Conservation (phyloP, 2,329 filamentous ascomycete species). For the Aureobasidium sp. region DNA sequence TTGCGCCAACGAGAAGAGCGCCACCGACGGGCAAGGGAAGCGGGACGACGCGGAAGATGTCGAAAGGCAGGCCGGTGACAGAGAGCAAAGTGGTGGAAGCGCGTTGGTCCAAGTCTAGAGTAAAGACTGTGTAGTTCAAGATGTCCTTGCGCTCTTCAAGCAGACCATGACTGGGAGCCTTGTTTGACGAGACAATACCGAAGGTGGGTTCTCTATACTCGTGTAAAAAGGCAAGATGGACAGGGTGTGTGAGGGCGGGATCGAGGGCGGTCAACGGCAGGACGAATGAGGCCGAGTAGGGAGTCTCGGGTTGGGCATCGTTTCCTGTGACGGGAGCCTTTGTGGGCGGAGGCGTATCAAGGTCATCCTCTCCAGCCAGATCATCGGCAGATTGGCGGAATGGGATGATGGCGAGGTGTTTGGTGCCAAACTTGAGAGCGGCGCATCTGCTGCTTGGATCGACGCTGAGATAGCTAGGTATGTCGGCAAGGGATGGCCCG, state of each 20-base stretch:
- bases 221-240: conserved; percentile 87
- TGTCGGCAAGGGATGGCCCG: conserved; percentile 66
- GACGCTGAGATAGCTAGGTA: conserved; percentile 73
- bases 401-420: conserved; percentile 86
- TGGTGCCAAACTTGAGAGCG: conserved; percentile 81
- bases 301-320: conserved; percentile 46
- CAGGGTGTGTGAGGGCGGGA: conserved; percentile 75
- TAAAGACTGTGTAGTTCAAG: conserved; percentile 88
- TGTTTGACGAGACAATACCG: conserved; percentile 77
- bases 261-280: conserved; percentile 84
- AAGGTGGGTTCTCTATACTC: conserved; percentile 98
- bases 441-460: conserved; percentile 92
- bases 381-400: conserved; percentile 84
- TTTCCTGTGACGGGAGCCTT: conserved; percentile 17
- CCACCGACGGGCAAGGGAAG: conserved; percentile 83
- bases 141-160: conserved; percentile 72
- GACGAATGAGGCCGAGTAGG: conserved; percentile 88
- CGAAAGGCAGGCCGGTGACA: conserved; percentile 76
- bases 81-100: conserved; percentile 90
- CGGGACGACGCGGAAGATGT: conserved; percentile 75
- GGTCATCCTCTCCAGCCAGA: conserved; percentile 79
- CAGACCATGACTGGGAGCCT: conserved; percentile 66
- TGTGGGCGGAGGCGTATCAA: conserved; percentile 33
- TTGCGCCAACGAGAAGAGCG: conserved; percentile 75
- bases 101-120: conserved; percentile 84